Evolutionary conservation across 306 rosid species (phyloP).

Genomic region (Aeschynomene evenia): DNA sequence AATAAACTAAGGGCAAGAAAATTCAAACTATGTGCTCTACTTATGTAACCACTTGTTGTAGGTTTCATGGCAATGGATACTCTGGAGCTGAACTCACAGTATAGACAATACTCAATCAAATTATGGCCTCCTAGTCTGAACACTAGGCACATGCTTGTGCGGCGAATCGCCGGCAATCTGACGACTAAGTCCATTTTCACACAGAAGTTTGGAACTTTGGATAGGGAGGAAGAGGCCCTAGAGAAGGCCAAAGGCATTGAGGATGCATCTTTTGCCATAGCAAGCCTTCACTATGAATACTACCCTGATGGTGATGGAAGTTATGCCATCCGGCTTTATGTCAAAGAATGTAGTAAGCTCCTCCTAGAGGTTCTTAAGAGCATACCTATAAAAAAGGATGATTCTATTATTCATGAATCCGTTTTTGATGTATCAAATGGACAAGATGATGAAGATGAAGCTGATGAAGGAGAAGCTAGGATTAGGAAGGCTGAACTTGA

Average conservation of each 20-base stretch:
- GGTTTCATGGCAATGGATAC: slow-evolving; percentile 52
- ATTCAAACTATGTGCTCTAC: background rate
- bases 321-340: slow-evolving; percentile 93
- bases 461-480: slow-evolving; percentile 42
- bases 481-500: slow-evolving; percentile 56
- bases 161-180: slow-evolving; percentile 77
- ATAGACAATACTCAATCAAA: slow-evolving; percentile 61
- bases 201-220: slow-evolving; percentile 71
- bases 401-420: slow-evolving; percentile 33
- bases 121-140: slow-evolving; percentile 97
- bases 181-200: slow-evolving; percentile 73
- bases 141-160: slow-evolving; percentile 81
- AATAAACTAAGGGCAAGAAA: no score
- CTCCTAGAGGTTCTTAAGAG: slow-evolving; percentile 77
- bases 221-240: slow-evolving; percentile 73
- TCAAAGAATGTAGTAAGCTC: slow-evolving; percentile 83
- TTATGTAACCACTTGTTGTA: slow-evolving; percentile 17
- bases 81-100: slow-evolving; percentile 48
- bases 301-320: slow-evolving; percentile 98
- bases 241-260: slow-evolving; percentile 78
- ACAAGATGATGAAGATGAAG: slow-evolving; percentile 48
- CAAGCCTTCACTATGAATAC: slow-evolving; percentile 59
- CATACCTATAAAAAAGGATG: slow-evolving; percentile 43
- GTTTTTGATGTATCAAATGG: slow-evolving; percentile 86
- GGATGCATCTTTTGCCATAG: slow-evolving; percentile 67